Evolutionary conservation across 1,284 basidiomycete species (phyloP).

Genomic region (Athelia psychrophila): DNA sequence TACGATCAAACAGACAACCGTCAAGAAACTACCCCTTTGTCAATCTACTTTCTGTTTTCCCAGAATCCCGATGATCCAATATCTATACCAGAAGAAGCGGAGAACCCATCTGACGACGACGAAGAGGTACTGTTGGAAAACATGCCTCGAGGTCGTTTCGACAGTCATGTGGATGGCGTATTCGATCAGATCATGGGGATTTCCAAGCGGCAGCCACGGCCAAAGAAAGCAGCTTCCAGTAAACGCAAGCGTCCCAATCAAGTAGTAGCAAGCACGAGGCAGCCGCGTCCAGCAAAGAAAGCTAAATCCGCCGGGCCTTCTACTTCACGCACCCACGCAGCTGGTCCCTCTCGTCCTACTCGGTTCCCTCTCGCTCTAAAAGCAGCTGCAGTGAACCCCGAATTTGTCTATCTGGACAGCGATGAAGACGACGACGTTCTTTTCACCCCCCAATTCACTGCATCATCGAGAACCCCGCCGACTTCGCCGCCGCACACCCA

Average conservation of each 20-base stretch:
- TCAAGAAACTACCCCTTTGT: background rate
- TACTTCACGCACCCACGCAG: background rate
- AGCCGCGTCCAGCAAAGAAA: background rate
- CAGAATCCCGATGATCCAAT: background rate
- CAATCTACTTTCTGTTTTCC: background rate
- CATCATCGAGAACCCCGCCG: no score
- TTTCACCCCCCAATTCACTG: no score
- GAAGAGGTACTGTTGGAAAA: background rate
- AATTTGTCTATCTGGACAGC: no score
- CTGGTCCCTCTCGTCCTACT: background rate
- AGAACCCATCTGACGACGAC: background rate
- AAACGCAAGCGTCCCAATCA: background rate
- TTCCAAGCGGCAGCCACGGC: background rate
- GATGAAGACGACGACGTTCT: no score
- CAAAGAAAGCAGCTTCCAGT: background rate
- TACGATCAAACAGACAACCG: background rate
- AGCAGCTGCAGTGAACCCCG: no score
- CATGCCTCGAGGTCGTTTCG: background rate
- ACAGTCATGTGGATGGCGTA: background rate
- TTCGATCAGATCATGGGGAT: slow-evolving; percentile 3
- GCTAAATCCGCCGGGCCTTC: no score
- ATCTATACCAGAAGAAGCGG: background rate
- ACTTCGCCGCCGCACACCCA: no score
- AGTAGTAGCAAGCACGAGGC: background rate
- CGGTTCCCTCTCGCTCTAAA: background rate